A percentile compares a stretch with the other conserved stretches of the same genome.
These are phyloP conservation scores for Suillus americanus DNA, from an alignment of 768 basidiomycete species.

Conservation along the genomic window DNA sequence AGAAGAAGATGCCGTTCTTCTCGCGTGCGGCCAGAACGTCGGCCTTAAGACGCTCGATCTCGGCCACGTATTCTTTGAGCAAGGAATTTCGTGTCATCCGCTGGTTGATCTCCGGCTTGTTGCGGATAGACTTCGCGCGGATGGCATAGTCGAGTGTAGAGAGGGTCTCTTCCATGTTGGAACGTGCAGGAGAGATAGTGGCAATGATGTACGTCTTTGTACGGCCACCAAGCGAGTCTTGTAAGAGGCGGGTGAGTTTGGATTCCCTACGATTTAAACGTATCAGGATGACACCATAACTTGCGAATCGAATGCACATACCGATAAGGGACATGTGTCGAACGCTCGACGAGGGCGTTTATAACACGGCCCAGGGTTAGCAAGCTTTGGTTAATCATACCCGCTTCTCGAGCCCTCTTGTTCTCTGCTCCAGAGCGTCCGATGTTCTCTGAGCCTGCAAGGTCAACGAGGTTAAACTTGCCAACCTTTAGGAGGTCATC, in stretches of 20 bases:
- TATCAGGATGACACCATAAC: background rate
- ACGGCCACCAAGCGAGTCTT: conserved; percentile 97
- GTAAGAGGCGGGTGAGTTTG: conserved; percentile 93
- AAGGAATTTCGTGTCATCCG: conserved; percentile 91
- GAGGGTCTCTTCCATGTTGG: conserved; percentile 94
- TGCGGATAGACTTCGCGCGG: conserved; percentile 91
- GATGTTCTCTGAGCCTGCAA: conserved; percentile 98
- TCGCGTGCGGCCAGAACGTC: conserved; percentile 90
- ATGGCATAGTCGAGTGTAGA: conserved; percentile 97
- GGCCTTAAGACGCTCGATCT: conserved; percentile 90
- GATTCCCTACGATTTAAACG: conserved; percentile 66
- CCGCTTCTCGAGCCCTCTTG: conserved; percentile 92
- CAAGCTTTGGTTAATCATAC: conserved; percentile 98
- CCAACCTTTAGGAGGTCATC: conserved; percentile 92
- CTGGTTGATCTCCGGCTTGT: conserved; percentile 94
- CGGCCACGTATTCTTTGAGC: conserved; percentile 89
- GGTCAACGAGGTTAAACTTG: conserved; percentile 94
- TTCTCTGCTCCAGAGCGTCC: conserved; percentile 95
- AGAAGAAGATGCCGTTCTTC: conserved; percentile 95
- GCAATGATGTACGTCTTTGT: conserved; percentile 99
- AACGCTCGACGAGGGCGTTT: conserved; percentile 90
- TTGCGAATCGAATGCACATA: conserved; percentile 28
- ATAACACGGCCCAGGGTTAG: conserved; percentile 97
- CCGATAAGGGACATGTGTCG: conserved; percentile 94
- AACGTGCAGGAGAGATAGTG: conserved; percentile 90